Base-by-base conservation (phyloP, 352 stramenopile species). In the Halophytophthora polymorphica region DNA sequence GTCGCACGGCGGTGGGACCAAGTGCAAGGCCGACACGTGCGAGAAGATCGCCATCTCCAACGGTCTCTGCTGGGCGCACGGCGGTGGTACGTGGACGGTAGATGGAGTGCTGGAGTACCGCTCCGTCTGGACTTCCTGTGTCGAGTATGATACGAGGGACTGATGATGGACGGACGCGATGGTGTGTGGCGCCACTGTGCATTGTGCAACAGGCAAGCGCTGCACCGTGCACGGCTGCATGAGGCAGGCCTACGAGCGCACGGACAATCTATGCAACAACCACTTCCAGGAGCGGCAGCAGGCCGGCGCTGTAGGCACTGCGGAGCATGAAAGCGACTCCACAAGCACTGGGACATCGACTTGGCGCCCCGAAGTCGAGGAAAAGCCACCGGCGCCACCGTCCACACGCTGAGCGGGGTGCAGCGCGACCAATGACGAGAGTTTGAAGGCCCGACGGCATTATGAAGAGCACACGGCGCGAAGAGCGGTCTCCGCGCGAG, bases 1-100 rank as follows among this genome's bases (percentile, higher is more conserved):
- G 84, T 90, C 78, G 0, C 84, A 95, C 55, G 84, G 84, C 36
- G 84, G 84, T 1, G 84, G 84, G n/a, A 88, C 77, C 48, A 88
- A 89, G 50, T 95, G 84, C 66, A 86, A 85, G 50, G 53, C 55
- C 2, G 55, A 66, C n/a, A 57, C 61, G 18, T 95, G 84, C 50
- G 70, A 77, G 44, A 92, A 88, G 61, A 88, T 90, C 43, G 78
- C 82, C 43, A 88, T 90, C 53, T 90, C 78, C 0, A 88, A 88
- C 50, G 77, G 72, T 0, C 58, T 90, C 1, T 92, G 82, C 49
- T 90, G 82, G 79, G 78, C 82, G 10, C 77, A 92, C 36, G 82
- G 82, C 13, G 82, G 82, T 50, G 82, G 82, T 72, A 69, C 61
- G 56, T 56, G 69, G n/a, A 31, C 4, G 25, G 25, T 31, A 31